Evolutionary conservation across 306 rosid species (phyloP), one percentile per base, ranked within the genome.

Genomic region (Malus asiatica): DNA sequence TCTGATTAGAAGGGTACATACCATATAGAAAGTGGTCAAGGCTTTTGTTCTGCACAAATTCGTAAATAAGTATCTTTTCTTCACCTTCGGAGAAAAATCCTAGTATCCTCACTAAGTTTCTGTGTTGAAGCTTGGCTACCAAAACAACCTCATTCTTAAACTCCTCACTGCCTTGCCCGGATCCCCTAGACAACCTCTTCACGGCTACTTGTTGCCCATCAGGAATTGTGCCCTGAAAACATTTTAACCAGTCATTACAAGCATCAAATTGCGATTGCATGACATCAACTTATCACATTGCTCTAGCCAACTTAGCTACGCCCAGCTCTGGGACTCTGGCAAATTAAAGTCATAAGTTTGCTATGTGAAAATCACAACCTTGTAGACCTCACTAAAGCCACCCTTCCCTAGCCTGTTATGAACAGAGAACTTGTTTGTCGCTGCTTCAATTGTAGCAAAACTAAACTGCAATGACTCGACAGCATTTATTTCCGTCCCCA

Each of bases 11-110:
- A 42, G 62, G 45, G 79, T 25, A 67, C 81, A 70, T 6, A 82
- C 86, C 86, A 15, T 44, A 79, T 55, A 78, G 74, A 59, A 83
- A 44, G 53, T 57, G 44, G 62, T 83, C 86, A 25, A 83, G 86
- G 59, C 86, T 83, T 71, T 75, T 78, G 83, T 83, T 83, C 14
- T 76, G 53, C 15, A 83, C 70, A 42, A 45, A 60, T 75, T 83
- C 83, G 42, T 83, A 83, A 4, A 83, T 11, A 29, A 83, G 74
- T 25, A 79, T 29, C 75, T 68, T 79, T 18, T 79, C 83, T 29
- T 16, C 55, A 73, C 75, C 55, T 74, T 74, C 75, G 23, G 71
- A 58, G 75, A 66, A 79, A 74, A 74, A 79, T 10, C 83, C 83
- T 32, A 74, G 33, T 19, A 79, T 25, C 53, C 79, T 73, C 15